Evolutionary conservation across 2,329 filamentous ascomycete species (phyloP), one percentile per base, ranked within the genome.

Genomic region (Diplodia sapinea): DNA sequence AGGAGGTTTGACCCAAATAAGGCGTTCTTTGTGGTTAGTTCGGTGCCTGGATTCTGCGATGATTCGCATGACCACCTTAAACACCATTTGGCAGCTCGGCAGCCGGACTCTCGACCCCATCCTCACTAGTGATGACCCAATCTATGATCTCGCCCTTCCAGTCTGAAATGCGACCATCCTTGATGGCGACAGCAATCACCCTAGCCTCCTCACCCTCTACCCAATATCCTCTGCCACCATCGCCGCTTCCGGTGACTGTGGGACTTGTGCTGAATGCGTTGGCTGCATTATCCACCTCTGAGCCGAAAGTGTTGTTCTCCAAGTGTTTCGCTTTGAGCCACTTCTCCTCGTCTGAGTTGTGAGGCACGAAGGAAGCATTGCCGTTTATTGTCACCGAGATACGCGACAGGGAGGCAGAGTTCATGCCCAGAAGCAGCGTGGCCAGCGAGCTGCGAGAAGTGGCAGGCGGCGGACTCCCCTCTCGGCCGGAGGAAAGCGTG

Each of bases 371-470:
- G 40, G 87, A 83, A 1, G 95, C 95, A 47, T 87, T 85, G n/a
- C 95, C 95, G 72, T 94, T 95, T 78, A 99, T 96, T 17, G 94
- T 97, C 38, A 93, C 93, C 70, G 89, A 93, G 80, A 98, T 98
- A 75, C 90, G 91, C 65, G 89, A 92, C 69, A 99, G 85, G 40
- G 92, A 92, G 52, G 91, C 91, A 11, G 91, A 93, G 81, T 99
- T 99, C 77, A 99, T 86, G 79, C 95, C 95, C 73, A 96, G 86
- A 23, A 99, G 87, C 57, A 98, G 86, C 31, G 88, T 88, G 7
- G 94, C 93, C 17, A 98, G 86, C 69, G 89, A 91, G 47, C 91
- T 93, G 15, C 89, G 86, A 69, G 79, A 76, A 0, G 77, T 74
- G 70, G 50, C 87, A 61, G 85, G 89, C 20, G 82, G 86, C 31